Evolutionary conservation across 768 basidiomycete species (phyloP).

Genomic region (Mycena sanguinolenta): DNA sequence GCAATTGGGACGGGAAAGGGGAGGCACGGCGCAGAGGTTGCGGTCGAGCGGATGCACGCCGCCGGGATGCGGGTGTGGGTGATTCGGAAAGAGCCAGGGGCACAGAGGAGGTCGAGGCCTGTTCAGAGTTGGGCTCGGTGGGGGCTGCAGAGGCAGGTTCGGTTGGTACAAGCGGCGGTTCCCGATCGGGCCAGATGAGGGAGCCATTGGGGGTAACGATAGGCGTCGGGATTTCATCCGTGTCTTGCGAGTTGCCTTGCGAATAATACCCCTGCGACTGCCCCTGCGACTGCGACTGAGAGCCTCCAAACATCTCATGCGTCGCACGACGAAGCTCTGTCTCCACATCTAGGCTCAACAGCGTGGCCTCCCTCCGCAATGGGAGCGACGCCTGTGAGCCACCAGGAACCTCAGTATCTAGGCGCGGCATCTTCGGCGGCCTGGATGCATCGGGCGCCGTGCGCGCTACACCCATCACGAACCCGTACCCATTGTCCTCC

Average conservation of each 20-base stretch:
- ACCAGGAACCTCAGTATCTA: background rate
- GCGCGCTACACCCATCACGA: conserved; percentile 30
- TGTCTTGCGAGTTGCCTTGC: conserved; percentile 18
- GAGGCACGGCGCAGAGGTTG: conserved; percentile 3
- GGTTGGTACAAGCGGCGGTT: conserved; percentile 21
- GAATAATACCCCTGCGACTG: conserved; percentile 60
- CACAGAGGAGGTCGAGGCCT: background rate
- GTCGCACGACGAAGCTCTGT: conserved; percentile 12
- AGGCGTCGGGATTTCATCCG: conserved; percentile 62
- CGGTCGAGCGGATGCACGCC: conserved; percentile 6
- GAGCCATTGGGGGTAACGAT: conserved; percentile 69
- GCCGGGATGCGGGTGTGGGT: background rate
- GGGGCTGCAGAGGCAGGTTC: conserved; percentile 23
- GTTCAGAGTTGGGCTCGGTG: conserved; percentile 18
- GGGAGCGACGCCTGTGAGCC: conserved; percentile 1
- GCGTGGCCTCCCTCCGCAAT: conserved; percentile 19
- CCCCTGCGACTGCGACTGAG: conserved; percentile 10
- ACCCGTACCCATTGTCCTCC: conserved; percentile 23
- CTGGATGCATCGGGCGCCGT: background rate
- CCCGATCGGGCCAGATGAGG: conserved; percentile 52
- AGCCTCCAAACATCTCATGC: conserved; percentile 18
- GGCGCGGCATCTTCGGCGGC: conserved; percentile 22
- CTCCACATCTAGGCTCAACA: conserved; percentile 19
- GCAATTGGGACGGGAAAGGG: background rate
- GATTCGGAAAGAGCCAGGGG: background rate